A percentile compares a stretch with the other conserved stretches of the same genome.
These are phyloP conservation scores for Claviceps capensis DNA, from an alignment of 2,329 filamentous ascomycete species.

Conservation along the genomic window DNA sequence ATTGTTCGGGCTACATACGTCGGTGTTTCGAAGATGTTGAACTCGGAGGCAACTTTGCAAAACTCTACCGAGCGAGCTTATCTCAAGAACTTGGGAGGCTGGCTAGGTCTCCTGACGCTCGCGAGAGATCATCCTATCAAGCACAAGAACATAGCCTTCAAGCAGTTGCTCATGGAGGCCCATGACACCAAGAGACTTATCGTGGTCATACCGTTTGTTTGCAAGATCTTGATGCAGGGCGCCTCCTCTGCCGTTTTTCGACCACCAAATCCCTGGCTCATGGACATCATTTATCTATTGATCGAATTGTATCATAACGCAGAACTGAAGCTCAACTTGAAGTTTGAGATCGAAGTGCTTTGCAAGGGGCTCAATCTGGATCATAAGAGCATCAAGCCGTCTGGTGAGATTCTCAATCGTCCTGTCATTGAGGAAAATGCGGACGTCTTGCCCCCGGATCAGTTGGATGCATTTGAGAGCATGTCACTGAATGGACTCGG, in stretches of 20 bases:
- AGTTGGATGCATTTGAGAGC: conserved; percentile 70
- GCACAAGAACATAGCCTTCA: conserved; percentile 94
- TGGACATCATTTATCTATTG: conserved; percentile 85
- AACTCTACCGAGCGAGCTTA: conserved; percentile 75
- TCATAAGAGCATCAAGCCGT: conserved; percentile 80
- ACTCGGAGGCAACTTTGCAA: conserved; percentile 75
- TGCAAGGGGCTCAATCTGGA: conserved; percentile 89
- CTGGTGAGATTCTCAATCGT: conserved; percentile 71
- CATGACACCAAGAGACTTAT: conserved; percentile 85
- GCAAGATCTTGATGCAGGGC: conserved; percentile 83
- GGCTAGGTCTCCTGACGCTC: conserved; percentile 86
- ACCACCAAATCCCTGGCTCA: conserved; percentile 92
- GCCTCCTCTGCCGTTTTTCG: conserved; percentile 77
- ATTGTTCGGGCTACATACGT: conserved; percentile 88
- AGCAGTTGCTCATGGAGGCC: conserved; percentile 84
- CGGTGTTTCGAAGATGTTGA: conserved; percentile 74
- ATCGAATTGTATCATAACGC: conserved; percentile 90
- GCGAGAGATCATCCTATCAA: conserved; percentile 92
- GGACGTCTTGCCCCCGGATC: conserved; percentile 49
- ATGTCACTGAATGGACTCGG: conserved; percentile 63
- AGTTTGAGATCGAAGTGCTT: conserved; percentile 96
- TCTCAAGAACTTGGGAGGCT: conserved; percentile 83
- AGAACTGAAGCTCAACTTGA: conserved; percentile 89
- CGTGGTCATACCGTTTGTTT: conserved; percentile 92
- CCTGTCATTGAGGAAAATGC: conserved; percentile 47